A percentile compares a stretch with the other conserved stretches of the same genome.
Conservation (phyloP, 148 eudicot genomes). For the Pharnaceum exiguum region DNA sequence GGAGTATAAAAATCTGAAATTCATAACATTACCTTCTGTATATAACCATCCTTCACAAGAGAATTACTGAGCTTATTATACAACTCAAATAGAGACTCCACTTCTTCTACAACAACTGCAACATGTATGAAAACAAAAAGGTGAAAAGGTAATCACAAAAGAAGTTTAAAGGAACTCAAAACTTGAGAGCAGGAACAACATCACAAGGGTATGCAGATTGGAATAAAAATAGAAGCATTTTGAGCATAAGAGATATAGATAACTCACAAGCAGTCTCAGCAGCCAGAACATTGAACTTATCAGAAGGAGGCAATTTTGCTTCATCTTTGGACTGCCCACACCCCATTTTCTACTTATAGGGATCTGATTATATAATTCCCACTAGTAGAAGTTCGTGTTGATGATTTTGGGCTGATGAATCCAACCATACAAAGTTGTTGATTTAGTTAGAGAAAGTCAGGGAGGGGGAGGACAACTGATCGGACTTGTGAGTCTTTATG, state of each 20-base stretch:
- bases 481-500: too few relatives aligned
- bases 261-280: slow-evolving; percentile 18
- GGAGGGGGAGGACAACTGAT: too few relatives aligned
- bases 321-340: slow-evolving; percentile 8
- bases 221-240: neutral
- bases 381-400: too few relatives aligned
- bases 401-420: too few relatives aligned
- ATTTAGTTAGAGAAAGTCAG: too few relatives aligned
- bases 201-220: neutral
- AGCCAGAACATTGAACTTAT: slow-evolving; percentile 13
- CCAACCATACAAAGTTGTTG: too few relatives aligned
- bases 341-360: too few relatives aligned
- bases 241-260: neutral
- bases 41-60: slow-evolving; percentile 24
- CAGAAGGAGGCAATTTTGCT: slow-evolving; percentile 1
- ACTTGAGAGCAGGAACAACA: neutral
- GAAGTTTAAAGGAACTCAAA: too few relatives aligned
- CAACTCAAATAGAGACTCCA: slow-evolving; percentile 25
- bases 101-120: slow-evolving; percentile 30
- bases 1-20: neutral
- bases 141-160: neutral
- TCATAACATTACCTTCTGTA: slow-evolving; percentile 13
- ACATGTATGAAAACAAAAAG: neutral
- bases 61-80: slow-evolving; percentile 27
- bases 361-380: too few relatives aligned